Evolutionary conservation across 208 protist genomes (phyloP), one percentile per base, ranked within the genome.

Genomic region (Crithidia expoeki): DNA sequence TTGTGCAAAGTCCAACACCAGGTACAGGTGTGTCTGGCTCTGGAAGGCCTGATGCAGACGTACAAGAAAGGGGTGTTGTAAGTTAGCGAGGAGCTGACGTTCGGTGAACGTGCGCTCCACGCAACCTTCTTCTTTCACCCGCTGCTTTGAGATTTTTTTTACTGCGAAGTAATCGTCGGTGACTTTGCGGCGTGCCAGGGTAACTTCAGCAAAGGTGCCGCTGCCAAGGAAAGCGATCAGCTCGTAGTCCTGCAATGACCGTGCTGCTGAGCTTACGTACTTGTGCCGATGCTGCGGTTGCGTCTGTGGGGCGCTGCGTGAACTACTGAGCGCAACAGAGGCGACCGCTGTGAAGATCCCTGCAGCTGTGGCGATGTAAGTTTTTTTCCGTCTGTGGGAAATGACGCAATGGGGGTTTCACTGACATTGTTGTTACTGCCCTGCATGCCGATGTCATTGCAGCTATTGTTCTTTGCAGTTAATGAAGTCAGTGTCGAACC

Each of bases 121-220:
- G 67, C 80, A 94, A 51, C 85, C 83, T 47, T 87, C 86, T 76
- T 96, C 81, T 51, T 83, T 71, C 68, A 96, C 85, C 53, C 90
- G 89, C 72, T 80, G 74, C 73, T 96, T 96, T 0, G 81, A 91
- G 58, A 96, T 96, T 51, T 93, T 94, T 66, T 96, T 96, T 25
- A 96, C 78, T 0, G 91, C 88, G 71, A 83, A 96, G n/a, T 91
- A 76, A 61, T 90, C 77, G 9, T 74, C 44, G 11, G 84, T 94
- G n/a, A 66, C 51, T 12, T 82, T 80, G 63, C 87, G 84, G 27
- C 91, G 81, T 25, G 91, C 91, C 32, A 96, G 76, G 14, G 91
- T 96, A 27, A 96, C 91, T 68, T 96, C 91, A 5, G 88, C 86
- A 69, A 96, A 96, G 50, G 85, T 86, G 51, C 91, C 91, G 34